Evolutionary conservation across 495 filamentous ascomycete genomes (phyloP).

Genomic region (Penicillium verhagenii): DNA sequence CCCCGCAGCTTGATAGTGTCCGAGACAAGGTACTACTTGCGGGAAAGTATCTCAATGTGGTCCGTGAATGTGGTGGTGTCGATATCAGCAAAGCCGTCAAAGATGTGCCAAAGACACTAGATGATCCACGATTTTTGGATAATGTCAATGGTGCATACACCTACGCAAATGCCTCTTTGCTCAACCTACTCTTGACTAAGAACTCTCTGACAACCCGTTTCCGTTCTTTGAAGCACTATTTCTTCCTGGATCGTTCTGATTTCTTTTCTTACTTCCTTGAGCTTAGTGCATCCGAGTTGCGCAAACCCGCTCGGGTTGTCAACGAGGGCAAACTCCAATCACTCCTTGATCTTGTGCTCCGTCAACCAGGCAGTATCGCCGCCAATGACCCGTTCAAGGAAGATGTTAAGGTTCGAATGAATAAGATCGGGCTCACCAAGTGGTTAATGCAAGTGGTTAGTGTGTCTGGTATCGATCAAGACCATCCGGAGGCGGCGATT

Average conservation of each 20-base stretch:
- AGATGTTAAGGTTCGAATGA: slow-evolving; percentile 96
- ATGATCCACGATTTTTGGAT: slow-evolving; percentile 84
- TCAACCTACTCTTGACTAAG: slow-evolving; percentile 86
- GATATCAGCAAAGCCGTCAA: slow-evolving; percentile 86
- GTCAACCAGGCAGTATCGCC: slow-evolving; percentile 91
- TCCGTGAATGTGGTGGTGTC: slow-evolving; percentile 93
- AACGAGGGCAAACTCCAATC: slow-evolving; percentile 93
- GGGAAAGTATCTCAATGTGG: slow-evolving; percentile 97
- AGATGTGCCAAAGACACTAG: slow-evolving; percentile 88
- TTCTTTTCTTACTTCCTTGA: slow-evolving; percentile 98
- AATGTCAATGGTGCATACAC: slow-evolving; percentile 95
- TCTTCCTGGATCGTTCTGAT: slow-evolving; percentile 95
- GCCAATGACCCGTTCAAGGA: slow-evolving; percentile 96
- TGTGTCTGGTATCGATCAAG: slow-evolving; percentile 90
- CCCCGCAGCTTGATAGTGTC: slow-evolving; percentile 87
- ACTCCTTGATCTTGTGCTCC: slow-evolving; percentile 87
- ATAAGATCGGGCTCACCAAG: slow-evolving; percentile 86
- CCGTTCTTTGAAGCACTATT: slow-evolving; percentile 93
- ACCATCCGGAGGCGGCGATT: slow-evolving; percentile 58
- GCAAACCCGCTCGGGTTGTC: slow-evolving; percentile 81
- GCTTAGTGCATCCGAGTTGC: slow-evolving; percentile 79
- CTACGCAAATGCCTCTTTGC: slow-evolving; percentile 89
- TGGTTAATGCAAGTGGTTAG: slow-evolving; percentile 95
- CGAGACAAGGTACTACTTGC: slow-evolving; percentile 93
- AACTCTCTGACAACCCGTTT: slow-evolving; percentile 85